Evolutionary conservation across 352 stramenopile genomes (phyloP), one percentile per base, ranked within the genome.

Genomic region (Phytophthora uliginosa): DNA sequence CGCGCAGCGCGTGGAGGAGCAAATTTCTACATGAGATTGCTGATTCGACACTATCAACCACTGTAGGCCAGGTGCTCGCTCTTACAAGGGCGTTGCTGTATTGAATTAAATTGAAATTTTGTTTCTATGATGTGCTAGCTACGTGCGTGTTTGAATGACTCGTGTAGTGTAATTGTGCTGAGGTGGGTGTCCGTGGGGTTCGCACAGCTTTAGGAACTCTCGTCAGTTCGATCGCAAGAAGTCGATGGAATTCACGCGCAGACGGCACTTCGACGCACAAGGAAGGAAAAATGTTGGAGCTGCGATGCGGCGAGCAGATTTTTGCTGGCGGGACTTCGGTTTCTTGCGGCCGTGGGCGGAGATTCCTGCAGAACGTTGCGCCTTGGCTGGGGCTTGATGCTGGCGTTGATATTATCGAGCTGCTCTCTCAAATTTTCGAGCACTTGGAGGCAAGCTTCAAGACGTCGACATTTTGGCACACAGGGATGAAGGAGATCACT

Each of bases 1-100:
- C 69, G 74, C 61, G 54, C 65, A 72, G 67, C 63, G 67, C 60
- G 55, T 83, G 76, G 73, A 83, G 76, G 73, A 83, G 76, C 76
- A 81, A 79, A 73, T 57, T 82, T 83, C 76, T 80, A 81, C 76
- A 83, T 81, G 76, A 83, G 76, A 80, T 83, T 80, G 72, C 76
- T 83, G 76, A 83, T 80, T 78, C 75, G 66, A 79, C 66, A 60
- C 33, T 15, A 59, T 15, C n/a, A 42, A 59, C 13, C 24, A 45
- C 47, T 52, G n/a, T 48, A 22, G 34, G 9, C 9, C 9, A 42
- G 13, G 9, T 42, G 1, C 34, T 42, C 34, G 34, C 13, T 15
- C 34, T 42, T 22, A 50, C 40, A 20, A 48, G 18, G 10, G 15
- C 5, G 5, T 50, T 50, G 42, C 42, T 24, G 15, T 4, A 5